Base-by-base conservation (phyloP, 192 early-diverging fungal species). In the Backusella parvicylindrica region DNA sequence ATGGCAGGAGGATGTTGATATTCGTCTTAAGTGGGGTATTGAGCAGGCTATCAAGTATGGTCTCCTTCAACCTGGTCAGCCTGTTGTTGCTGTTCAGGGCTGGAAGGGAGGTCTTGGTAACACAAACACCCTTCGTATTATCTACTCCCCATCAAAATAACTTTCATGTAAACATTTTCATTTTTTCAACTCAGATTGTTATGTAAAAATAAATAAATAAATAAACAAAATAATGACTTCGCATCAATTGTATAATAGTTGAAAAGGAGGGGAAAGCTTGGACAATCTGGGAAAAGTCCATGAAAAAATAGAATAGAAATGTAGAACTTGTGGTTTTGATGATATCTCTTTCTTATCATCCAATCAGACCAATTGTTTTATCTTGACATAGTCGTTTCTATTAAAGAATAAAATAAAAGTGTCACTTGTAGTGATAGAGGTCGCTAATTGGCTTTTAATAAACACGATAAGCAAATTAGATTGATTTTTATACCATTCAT, bases 1-100 rank as follows among this genome's bases (percentile, higher is more conserved):
- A 72, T 95, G 94, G 94, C 94, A 95, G 83, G 88, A 89, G 78
- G 92, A 95, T 81, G 94, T 95, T 26, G 94, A 95, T 72, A 83
- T 81, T 70, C 86, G 94, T 75, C 85, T 95, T 77, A 85, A 86
- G 70, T 94, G 90, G 87, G 79, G 90, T 70, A 91, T 95, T 82
- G 89, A 92, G 41, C 89, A 90, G 49, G 94, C 91, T 33, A 83
- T 92, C 31, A 83, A 91, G 63, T 83, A 89, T 21, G 88, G 88
- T 13, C 79, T 90, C 33, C 75, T 91, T 47, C 75, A 90, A 80
- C 84, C 81, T 74, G 89, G 91, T 73, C 84, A 94, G 53, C 81
- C 91, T 37, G 89, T 94, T 18, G 89, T 94, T 76, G 90, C 90
- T 36, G 86, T 94, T 71, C 92, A 94, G 82, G 92, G 92, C 47